A percentile compares a stretch with the other conserved stretches of the same genome.
These are phyloP conservation scores for Thuja plicata DNA, from an alignment of 83 land plant genomes.

Conservation along the genomic window DNA sequence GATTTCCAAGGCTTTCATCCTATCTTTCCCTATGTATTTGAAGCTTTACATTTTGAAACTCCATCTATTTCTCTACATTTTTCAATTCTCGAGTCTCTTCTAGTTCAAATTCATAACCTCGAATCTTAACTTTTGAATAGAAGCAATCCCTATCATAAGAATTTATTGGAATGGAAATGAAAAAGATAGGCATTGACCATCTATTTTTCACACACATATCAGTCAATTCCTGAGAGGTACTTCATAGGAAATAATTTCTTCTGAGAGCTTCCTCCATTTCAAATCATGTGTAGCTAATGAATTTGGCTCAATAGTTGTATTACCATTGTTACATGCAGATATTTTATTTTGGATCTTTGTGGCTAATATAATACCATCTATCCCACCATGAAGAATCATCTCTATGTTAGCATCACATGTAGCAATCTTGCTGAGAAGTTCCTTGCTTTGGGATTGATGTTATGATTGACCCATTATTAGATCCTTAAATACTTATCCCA, in stretches of 20 bases:
- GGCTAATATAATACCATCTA: not conserved
- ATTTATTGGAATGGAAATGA: too few species aligned
- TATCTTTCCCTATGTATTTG: too few species aligned
- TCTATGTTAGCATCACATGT: not conserved
- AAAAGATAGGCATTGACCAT: too few species aligned
- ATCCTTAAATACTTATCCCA: not conserved
- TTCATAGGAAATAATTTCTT: not conserved
- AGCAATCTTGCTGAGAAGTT: not conserved
- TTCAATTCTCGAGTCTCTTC: too few species aligned
- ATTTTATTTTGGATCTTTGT: not conserved
- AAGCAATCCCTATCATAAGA: too few species aligned
- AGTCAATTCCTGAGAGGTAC: not conserved
- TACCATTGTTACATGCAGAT: not conserved
- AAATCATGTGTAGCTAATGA: not conserved
- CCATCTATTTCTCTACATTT: too few species aligned
- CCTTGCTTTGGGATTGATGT: not conserved
- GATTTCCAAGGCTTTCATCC: too few species aligned
- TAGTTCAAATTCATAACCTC: too few species aligned
- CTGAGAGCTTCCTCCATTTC: constrained; percentile 2
- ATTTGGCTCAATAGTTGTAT: not conserved
- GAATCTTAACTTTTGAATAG: too few species aligned
- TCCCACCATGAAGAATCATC: constrained; percentile 3
- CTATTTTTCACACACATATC: too few species aligned
- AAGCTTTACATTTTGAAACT: too few species aligned
- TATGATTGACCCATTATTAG: not conserved